These are phyloP conservation scores for Mycena albidolilacea DNA, from an alignment of 768 basidiomycete species.

Conservation along the genomic window DNA sequence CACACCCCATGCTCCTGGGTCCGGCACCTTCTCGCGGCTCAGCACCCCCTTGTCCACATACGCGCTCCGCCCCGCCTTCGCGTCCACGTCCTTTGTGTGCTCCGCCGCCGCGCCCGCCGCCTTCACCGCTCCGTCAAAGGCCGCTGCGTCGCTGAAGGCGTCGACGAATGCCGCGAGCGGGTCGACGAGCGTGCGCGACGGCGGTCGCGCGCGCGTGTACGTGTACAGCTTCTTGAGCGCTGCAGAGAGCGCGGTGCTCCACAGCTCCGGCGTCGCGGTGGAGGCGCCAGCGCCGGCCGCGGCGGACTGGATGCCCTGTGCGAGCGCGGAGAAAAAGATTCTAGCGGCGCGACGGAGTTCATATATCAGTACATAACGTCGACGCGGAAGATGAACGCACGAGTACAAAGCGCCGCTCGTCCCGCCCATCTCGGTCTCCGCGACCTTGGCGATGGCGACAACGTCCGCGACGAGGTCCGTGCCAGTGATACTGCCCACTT, in stretches of 20 bases:
- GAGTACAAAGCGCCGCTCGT: slow-evolving; percentile 94
- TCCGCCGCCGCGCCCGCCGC: slow-evolving; percentile 80
- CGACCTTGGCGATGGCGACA: slow-evolving; percentile 78
- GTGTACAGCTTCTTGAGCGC: slow-evolving; percentile 46
- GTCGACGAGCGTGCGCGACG: slow-evolving; percentile 94
- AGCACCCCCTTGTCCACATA: slow-evolving; percentile 85
- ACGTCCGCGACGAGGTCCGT: slow-evolving; percentile 75
- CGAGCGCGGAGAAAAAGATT: slow-evolving; percentile 92
- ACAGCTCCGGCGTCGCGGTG: slow-evolving; percentile 18
- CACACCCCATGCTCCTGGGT: slow-evolving; percentile 95
- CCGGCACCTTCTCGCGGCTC: slow-evolving; percentile 73
- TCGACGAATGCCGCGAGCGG: slow-evolving; percentile 86
- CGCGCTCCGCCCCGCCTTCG: slow-evolving; percentile 90
- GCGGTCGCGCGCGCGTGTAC: slow-evolving; percentile 91
- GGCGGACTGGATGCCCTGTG: slow-evolving; percentile 73
- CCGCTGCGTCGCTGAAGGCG: slow-evolving; percentile 50
- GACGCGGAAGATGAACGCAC: slow-evolving; percentile 59
- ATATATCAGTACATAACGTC: not conserved
- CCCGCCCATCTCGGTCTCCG: slow-evolving; percentile 91
- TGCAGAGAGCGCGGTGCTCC: not conserved
- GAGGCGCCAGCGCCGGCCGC: slow-evolving; percentile 17
- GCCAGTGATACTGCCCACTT: slow-evolving; percentile 70
- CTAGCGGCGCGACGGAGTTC: slow-evolving; percentile 54
- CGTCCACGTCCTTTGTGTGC: slow-evolving; percentile 79
- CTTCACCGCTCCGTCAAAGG: slow-evolving; percentile 67